Evolutionary conservation across 1,284 basidiomycete species (phyloP).

Genomic region (Melampsora medusae): DNA sequence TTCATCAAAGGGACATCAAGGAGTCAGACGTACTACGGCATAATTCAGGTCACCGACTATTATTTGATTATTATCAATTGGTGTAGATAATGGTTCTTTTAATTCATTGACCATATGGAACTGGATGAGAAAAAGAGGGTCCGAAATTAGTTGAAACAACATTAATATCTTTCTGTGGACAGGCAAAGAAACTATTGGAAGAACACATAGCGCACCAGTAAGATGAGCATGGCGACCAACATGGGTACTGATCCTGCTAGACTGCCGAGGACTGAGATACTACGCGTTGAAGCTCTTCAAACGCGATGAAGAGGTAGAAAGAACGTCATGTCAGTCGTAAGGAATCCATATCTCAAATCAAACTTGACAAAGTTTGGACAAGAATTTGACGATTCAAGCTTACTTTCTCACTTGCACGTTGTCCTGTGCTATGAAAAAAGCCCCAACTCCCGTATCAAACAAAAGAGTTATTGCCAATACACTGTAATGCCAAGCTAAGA

Average conservation of each 20-base stretch:
- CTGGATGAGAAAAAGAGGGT: too few species aligned
- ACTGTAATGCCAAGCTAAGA: conserved; percentile 10
- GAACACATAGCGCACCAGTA: neutral
- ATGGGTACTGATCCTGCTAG: neutral
- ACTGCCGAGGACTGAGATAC: neutral
- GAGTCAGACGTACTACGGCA: too few species aligned
- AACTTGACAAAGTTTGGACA: neutral
- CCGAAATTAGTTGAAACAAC: too few species aligned
- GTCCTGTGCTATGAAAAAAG: neutral
- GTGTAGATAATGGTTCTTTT: too few species aligned
- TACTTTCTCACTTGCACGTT: neutral
- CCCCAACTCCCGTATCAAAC: conserved; percentile 1
- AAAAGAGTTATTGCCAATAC: neutral
- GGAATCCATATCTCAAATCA: neutral
- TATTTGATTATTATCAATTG: too few species aligned
- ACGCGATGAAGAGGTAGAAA: neutral
- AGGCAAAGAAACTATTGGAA: too few species aligned
- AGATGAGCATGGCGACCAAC: neutral
- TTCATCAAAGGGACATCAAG: too few species aligned
- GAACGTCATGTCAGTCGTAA: too few species aligned
- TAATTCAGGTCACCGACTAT: too few species aligned
- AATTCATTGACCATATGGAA: too few species aligned
- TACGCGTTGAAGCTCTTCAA: neutral
- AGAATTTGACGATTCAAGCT: neutral
- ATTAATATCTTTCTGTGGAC: too few species aligned